Base-by-base conservation (phyloP, 2,329 filamentous ascomycete species). In the Aspergillus ochraceus region DNA sequence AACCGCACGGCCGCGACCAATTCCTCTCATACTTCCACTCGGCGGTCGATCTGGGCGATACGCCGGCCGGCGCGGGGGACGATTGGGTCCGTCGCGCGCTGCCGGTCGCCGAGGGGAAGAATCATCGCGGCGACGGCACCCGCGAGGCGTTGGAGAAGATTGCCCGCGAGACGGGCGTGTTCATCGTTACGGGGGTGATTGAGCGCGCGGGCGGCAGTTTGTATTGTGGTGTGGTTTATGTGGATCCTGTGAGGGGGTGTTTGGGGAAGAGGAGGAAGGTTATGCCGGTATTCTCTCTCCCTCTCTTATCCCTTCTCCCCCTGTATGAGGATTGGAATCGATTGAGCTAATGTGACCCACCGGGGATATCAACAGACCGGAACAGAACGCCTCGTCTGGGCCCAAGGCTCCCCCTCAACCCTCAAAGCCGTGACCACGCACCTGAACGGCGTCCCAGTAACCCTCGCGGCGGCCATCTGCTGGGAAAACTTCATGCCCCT, bases 401-500 rank as follows among this genome's bases (percentile, higher is more conserved):
- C 90, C 0, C 91, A 96, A 73, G 93, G 92, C 46, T 89, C 88
- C 2, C 86, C 93, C 0, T 85, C 86, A 0, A 95, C 91, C 3
- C 83, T 97, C 29, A 86, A 86, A 63, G 93, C 92, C 3, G 86
- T 97, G 1, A 89, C 86, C 26, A 92, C 92, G 1, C 86, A 82
- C 24, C 92, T 97, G 73, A 88, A 89, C 61, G 92, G 91, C 53
- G 85, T 92, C 2, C 87, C 86, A 64, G 78, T 97, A 61, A 94
- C 91, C 58, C 84, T 97, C 60, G 93, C 89, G 0, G 88, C 90
- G 3, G 94, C 92, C 3, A 96, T 98, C 66, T 97, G 93, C 81
- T 97, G 93, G 93, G 93, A 98, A 76, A 97, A 91, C 75, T 96
- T 94, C 78, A 97, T 97, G 92, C 93, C 93, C 0, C 80, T 97